These are phyloP conservation scores for Pythium aquatile DNA, from an alignment of 352 stramenopile genomes.

Conservation along the genomic window DNA sequence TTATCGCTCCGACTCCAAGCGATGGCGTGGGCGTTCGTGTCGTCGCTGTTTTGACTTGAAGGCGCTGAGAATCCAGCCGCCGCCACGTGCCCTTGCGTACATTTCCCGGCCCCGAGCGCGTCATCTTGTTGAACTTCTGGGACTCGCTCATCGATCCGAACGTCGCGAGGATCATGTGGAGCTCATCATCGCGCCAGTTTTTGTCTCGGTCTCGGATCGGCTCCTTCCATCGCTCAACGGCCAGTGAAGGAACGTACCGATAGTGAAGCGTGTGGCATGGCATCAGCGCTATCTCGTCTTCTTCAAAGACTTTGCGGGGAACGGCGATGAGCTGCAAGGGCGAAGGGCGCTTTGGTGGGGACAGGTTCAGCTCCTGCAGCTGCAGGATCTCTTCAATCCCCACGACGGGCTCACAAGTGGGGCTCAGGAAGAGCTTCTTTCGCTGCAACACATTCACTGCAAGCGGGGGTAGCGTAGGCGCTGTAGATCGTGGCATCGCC, in stretches of 20 bases:
- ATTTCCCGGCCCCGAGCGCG: slow-evolving; percentile 16
- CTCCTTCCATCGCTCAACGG: slow-evolving; percentile 50
- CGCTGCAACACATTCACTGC: slow-evolving; percentile 43
- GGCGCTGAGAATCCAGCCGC: slow-evolving; percentile 33
- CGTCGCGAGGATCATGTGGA: slow-evolving; percentile 37
- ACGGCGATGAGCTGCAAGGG: slow-evolving; percentile 44
- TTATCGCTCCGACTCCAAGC: neutral
- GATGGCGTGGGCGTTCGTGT: neutral
- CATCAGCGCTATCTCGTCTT: slow-evolving; percentile 73
- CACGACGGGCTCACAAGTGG: slow-evolving; percentile 17
- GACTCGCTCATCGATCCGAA: neutral
- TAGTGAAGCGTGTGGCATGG: slow-evolving; percentile 60
- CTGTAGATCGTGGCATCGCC: neutral
- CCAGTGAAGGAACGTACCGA: slow-evolving; percentile 33
- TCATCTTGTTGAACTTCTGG: slow-evolving; percentile 38
- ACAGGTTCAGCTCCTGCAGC: slow-evolving; percentile 34
- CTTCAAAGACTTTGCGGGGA: slow-evolving; percentile 43
- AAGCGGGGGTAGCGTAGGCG: slow-evolving; percentile 31
- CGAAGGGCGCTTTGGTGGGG: slow-evolving; percentile 24
- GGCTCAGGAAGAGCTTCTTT: slow-evolving; percentile 38
- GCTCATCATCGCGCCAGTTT: slow-evolving; percentile 49
- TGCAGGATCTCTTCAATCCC: slow-evolving; percentile 56
- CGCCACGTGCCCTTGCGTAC: slow-evolving; percentile 47
- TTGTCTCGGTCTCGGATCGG: slow-evolving; percentile 62
- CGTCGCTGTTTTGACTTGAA: slow-evolving; percentile 29